These are phyloP conservation scores for Spergularia marina DNA, from an alignment of 148 eudicot species.

Conservation along the genomic window DNA sequence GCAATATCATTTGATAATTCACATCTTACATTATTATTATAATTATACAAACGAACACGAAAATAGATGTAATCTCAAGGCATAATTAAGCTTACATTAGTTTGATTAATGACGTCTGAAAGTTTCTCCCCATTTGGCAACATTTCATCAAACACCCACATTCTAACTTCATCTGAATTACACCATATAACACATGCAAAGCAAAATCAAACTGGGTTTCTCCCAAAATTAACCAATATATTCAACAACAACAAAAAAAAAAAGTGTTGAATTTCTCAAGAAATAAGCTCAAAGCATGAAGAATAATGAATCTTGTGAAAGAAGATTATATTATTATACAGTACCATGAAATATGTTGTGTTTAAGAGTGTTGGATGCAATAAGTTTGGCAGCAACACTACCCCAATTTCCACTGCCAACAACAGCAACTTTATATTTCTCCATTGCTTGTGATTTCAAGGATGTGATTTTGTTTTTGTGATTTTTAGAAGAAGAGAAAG, in stretches of 20 bases:
- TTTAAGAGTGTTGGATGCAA: slow-evolving; percentile 76
- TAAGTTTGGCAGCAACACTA: slow-evolving; percentile 89
- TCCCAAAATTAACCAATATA: not conserved
- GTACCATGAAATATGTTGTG: slow-evolving; percentile 63
- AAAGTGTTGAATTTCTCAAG: too few species aligned
- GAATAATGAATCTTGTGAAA: not conserved
- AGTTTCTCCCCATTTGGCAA: slow-evolving; percentile 74
- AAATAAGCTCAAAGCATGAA: not conserved
- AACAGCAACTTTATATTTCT: slow-evolving; percentile 41
- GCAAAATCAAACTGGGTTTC: slow-evolving; percentile 11
- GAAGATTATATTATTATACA: not conserved
- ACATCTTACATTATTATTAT: too few species aligned
- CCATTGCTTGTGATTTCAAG: slow-evolving; percentile 1
- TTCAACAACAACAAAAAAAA: not conserved
- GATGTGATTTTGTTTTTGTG: slow-evolving; percentile 7
- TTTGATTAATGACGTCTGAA: slow-evolving; percentile 64
- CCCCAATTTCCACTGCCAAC: slow-evolving; percentile 99
- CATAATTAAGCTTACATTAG: slow-evolving; percentile 52
- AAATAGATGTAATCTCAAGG: not conserved
- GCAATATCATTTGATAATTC: not conserved
- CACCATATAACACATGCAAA: slow-evolving; percentile 12
- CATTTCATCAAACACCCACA: slow-evolving; percentile 95
- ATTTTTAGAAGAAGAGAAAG: not conserved
- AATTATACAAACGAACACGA: not conserved
- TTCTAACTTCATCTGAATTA: slow-evolving; percentile 83